Conservation (phyloP, 2,329 filamentous ascomycete genomes). For the Phyllosticta citriasiana region DNA sequence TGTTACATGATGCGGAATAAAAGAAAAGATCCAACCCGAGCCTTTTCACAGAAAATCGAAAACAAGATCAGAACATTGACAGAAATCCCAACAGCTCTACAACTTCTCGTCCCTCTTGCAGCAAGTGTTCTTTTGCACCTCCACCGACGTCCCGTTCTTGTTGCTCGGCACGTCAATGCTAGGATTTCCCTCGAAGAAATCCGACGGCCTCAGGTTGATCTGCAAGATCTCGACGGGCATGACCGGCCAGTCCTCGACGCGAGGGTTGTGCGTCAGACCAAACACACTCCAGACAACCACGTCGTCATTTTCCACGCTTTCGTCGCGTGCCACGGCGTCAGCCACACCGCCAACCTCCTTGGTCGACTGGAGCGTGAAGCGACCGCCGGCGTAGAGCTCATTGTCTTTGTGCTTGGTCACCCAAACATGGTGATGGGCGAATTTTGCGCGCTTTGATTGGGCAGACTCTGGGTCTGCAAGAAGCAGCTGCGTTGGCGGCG, state of each 20-base stretch:
- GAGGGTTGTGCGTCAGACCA: conserved; percentile 42
- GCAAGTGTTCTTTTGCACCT: conserved; percentile 8
- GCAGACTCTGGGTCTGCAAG: conserved; percentile 37
- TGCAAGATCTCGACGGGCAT: conserved; percentile 39
- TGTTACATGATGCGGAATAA: neutral
- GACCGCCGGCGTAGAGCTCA: conserved; percentile 41
- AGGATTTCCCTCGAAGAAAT: conserved; percentile 46
- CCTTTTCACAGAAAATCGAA: neutral
- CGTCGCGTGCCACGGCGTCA: conserved; percentile 34
- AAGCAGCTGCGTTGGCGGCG: conserved; percentile 40
- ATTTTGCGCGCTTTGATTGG: conserved; percentile 37
- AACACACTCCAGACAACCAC: conserved; percentile 43
- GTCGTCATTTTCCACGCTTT: conserved; percentile 35
- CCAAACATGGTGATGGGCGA: conserved; percentile 44
- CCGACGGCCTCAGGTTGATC: conserved; percentile 38
- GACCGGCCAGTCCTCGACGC: conserved; percentile 31
- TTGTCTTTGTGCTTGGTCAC: conserved; percentile 44
- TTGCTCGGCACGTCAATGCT: conserved; percentile 41
- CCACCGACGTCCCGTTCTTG: conserved; percentile 4
- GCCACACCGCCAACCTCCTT: conserved; percentile 34
- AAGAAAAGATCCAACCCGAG: neutral
- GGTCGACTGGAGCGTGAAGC: conserved; percentile 38
- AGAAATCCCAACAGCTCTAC: neutral
- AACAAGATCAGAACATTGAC: neutral
- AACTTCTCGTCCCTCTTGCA: neutral